Evolutionary conservation across 345 rosid genomes (phyloP), one percentile per base, ranked within the genome.

Genomic region (Passiflora organensis): DNA sequence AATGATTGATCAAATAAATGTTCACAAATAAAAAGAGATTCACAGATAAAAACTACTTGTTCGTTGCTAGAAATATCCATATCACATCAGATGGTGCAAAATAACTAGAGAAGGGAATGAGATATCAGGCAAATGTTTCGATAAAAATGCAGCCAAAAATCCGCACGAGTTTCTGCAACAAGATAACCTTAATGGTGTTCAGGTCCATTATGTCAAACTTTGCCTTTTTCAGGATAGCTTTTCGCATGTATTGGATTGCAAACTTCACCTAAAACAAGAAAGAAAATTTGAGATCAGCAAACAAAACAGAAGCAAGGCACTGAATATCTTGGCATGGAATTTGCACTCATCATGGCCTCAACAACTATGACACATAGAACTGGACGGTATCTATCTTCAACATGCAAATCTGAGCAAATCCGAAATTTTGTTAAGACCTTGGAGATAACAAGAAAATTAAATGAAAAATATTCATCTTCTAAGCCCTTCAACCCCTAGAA

Each of bases 221-320:
- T 0, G 97, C 94, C 76, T 83, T 87, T 47, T 83, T 90, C 73
- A 80, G 94, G 58, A 90, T 74, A 56, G 90, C 62, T 71, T 64
- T 82, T 55, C 86, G 69, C 91, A 91, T 91, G 69, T 51, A 81
- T 58, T 87, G 96, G 63, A 91, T 91, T 16, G 96, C 97, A 79
- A 85, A 77, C 73, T 87, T 91, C 56, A 91, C 97, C 97, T 91
- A 55, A 66, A 60, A 69, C 32, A 53, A 53, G 60, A 32, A 42
- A 65, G 47, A 53, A 22, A 23, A 9, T 19, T 43, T 20, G 59
- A 16, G 25, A 56, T 39, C 53, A 42, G 34, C 19, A 51, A 47
- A 41, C 21, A 14, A 72, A 38, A 44, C 32, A 46, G 50, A 22
- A 59, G 6, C 39, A 24, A 49, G 13, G 43, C n/a, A 18, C 41